phyloP scores from a whole-genome alignment of 2,329 filamentous ascomycete genomes.

The Fusarium fujikuroi region DNA sequence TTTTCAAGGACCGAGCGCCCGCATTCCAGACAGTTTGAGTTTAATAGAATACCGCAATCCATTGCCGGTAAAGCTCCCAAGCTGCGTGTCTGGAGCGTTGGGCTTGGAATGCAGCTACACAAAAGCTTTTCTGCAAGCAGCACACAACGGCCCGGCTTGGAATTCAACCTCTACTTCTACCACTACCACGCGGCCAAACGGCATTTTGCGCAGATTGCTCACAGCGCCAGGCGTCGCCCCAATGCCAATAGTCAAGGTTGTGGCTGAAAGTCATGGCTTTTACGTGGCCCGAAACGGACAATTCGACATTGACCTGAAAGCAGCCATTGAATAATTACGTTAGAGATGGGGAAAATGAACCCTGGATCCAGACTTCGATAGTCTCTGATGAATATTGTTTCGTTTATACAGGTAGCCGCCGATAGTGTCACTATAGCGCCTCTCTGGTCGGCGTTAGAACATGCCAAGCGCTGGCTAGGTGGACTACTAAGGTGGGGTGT shows the following conservation, averaged over 20 bases:
- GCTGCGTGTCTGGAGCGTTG: background rate
- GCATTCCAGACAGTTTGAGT: constrained; percentile 20
- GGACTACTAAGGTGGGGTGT: background rate
- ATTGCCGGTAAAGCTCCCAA: background rate
- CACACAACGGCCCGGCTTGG: constrained; percentile 1
- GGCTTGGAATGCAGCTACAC: constrained; percentile 29
- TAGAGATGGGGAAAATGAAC: background rate
- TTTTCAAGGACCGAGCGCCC: constrained; percentile 11
- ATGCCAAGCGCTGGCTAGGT: constrained; percentile 8
- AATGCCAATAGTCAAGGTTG: constrained; percentile 17
- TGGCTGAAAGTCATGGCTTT: constrained; percentile 19
- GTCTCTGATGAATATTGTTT: constrained; percentile 34
- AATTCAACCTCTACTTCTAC: constrained; percentile 8
- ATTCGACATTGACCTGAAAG: background rate
- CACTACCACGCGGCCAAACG: background rate
- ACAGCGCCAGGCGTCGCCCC: constrained; percentile 21
- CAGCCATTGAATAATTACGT: background rate
- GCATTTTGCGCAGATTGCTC: constrained; percentile 14
- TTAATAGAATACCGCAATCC: constrained; percentile 5
- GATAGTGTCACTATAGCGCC: constrained; percentile 26
- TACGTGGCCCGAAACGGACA: constrained; percentile 14
- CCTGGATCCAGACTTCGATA: constrained; percentile 35
- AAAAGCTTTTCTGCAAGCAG: constrained; percentile 12
- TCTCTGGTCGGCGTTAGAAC: constrained; percentile 9
- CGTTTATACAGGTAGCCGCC: constrained; percentile 33